A percentile compares a stretch with the other conserved stretches of the same genome.
These are phyloP conservation scores for Candida multigemmis DNA, from an alignment of 805 yeast species.

Conservation along the genomic window DNA sequence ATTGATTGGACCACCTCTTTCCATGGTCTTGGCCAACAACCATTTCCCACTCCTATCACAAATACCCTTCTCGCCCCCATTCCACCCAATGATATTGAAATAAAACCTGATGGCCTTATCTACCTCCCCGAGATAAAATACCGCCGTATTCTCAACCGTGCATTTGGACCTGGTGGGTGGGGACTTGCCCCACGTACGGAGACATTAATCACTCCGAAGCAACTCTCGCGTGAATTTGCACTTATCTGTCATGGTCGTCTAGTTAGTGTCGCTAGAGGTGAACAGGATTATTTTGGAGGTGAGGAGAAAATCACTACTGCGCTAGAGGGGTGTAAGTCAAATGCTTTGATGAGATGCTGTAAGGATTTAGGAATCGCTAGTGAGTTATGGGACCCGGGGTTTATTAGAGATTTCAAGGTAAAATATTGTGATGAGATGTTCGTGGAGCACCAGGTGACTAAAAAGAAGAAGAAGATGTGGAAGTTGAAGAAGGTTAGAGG, in stretches of 20 bases:
- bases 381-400: constrained; percentile 95
- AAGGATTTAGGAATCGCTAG: constrained; percentile 95
- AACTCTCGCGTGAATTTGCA: constrained; percentile 86
- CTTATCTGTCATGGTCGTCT: constrained; percentile 79
- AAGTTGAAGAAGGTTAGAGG: constrained; percentile 67
- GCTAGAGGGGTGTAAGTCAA: constrained; percentile 93
- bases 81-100: constrained; percentile 71
- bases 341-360: constrained; percentile 96
- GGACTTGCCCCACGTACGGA: constrained; percentile 92
- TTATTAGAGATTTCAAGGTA: constrained; percentile 49
- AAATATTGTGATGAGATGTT: constrained; percentile 67
- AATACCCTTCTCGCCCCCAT: constrained; percentile 55
- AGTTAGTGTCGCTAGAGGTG: constrained; percentile 91
- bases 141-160: constrained; percentile 76
- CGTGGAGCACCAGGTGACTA: constrained; percentile 75
- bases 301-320: constrained; percentile 90
- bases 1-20: constrained; percentile 82
- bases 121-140: constrained; percentile 94
- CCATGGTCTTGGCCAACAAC: constrained; percentile 74
- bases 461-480: constrained; percentile 88
- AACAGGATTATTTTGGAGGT: constrained; percentile 78
- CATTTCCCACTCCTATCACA: constrained; percentile 57
- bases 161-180: constrained; percentile 99
- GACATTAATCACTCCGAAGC: constrained; percentile 62
- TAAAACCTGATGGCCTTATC: constrained; percentile 90